Base-by-base conservation (phyloP, 495 filamentous ascomycete species). In the Penicillium paxilli region DNA sequence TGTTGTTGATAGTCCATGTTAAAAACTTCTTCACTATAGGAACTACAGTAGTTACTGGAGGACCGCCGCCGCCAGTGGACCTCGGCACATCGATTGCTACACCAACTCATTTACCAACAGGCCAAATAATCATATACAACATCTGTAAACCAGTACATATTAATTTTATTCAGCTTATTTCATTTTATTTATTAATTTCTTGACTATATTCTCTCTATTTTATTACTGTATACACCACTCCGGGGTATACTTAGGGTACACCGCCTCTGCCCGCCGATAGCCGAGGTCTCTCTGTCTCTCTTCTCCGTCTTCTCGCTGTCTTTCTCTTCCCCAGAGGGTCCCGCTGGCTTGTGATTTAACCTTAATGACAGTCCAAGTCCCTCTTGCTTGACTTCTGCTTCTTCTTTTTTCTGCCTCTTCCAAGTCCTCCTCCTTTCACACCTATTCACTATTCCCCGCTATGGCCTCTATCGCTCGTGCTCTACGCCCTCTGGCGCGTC, bases 391-490 rank as follows among this genome's bases (percentile, higher is more conserved):
- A 28, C 25, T 14, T 14, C 14, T 35, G 4, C n/a, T 37, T 3
- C 16, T 37, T 37, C 33, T 37, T n/a, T 38, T 38, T 38, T 3
- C n/a, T 38, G 16, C 4, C 17, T n/a, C 16, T 38, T 38, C 35
- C 14, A 0, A n/a, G n/a, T 38, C 17, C 16, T n/a, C 14, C 16
- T 38, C 35, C 16, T 16, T n/a, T 38, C 35, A 1, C 4, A 28
- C 26, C 26, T 28, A 11, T 28, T 28, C 26, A 38, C 5, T 30
- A 30, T 11, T 9, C 26, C 35, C 35, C 58, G 69, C 57, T 23
- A 92, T 92, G 89, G 83, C 87, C 50, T 87, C 88, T 33, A 77
- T 93, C 58, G 71, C 80, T 37, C 84, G 84, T 64, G 78, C 80
- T 12, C 69, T 92, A 64, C 80, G 88, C 56, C 87, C 89, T 40